phyloP scores from a whole-genome alignment of 75 land plant species.

The Larix kaempferi region DNA sequence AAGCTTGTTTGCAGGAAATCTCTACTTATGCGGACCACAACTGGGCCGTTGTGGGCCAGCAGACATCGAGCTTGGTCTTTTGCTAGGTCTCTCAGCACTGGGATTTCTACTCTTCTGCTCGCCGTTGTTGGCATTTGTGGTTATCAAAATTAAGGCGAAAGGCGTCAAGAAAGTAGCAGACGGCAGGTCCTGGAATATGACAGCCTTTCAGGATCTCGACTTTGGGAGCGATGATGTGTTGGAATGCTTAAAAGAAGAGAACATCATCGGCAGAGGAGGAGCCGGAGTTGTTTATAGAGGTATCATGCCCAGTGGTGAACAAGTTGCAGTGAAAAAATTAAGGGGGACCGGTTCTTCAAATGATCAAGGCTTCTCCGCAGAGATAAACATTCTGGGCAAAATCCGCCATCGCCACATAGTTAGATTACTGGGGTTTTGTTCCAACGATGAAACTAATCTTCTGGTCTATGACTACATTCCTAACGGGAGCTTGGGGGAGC shows the following conservation, averaged over 20 bases:
- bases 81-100: conserved; percentile 31
- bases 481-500: conserved; percentile 73
- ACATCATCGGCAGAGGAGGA: conserved; percentile 73
- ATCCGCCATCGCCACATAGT: conserved; percentile 80
- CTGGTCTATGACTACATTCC: conserved; percentile 74
- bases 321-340: conserved; percentile 81
- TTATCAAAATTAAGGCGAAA: conserved; percentile 12
- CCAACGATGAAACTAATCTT: conserved; percentile 58
- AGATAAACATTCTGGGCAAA: conserved; percentile 62
- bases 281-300: conserved; percentile 78
- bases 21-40: conserved; percentile 37
- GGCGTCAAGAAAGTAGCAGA: conserved; percentile 13
- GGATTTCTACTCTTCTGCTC: conserved; percentile 21
- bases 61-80: not conserved
- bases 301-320: conserved; percentile 50
- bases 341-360: conserved; percentile 23
- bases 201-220: conserved; percentile 56
- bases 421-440: conserved; percentile 58
- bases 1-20: conserved; percentile 35
- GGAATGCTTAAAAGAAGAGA: conserved; percentile 34
- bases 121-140: conserved; percentile 41
- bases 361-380: conserved; percentile 68
- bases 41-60: not conserved
- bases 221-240: conserved; percentile 50
- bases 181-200: conserved; percentile 51